phyloP scores from a whole-genome alignment of 2,329 filamentous ascomycete genomes.

The Colletotrichum destructivum region DNA sequence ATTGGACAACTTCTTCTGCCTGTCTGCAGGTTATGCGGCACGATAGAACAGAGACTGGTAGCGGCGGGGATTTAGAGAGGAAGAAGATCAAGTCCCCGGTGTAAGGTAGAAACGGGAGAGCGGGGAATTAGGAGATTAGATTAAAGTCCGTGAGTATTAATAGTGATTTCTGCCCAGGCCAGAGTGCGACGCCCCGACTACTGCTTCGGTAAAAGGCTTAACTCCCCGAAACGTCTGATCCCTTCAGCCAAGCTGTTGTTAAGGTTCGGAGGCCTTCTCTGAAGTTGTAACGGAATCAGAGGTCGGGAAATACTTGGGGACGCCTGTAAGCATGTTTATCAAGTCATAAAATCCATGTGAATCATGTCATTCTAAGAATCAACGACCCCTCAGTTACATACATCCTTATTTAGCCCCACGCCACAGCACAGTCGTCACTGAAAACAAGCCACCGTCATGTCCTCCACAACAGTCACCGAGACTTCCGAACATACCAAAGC shows the following conservation, averaged over 20 bases:
- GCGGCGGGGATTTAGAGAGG: conserved; percentile 37
- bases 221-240: background rate
- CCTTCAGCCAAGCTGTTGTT: background rate
- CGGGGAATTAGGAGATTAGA: conserved; percentile 33
- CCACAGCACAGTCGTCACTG: background rate
- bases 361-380: background rate
- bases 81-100: conserved; percentile 23
- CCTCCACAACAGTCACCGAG: conserved; percentile 17
- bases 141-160: background rate
- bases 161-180: background rate
- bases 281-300: background rate
- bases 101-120: background rate
- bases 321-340: background rate
- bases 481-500: conserved; percentile 10
- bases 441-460: conserved; percentile 6
- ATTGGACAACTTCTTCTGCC: conserved; percentile 6
- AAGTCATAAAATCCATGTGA: conserved; percentile 6
- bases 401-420: too few species aligned
- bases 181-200: background rate
- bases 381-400: background rate
- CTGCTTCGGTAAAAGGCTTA: background rate
- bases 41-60: background rate
- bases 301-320: background rate
- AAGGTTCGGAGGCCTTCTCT: background rate
- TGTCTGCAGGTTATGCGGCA: background rate